Base-by-base conservation (phyloP, 495 filamentous ascomycete genomes). In the Cercophora newfieldiana region DNA sequence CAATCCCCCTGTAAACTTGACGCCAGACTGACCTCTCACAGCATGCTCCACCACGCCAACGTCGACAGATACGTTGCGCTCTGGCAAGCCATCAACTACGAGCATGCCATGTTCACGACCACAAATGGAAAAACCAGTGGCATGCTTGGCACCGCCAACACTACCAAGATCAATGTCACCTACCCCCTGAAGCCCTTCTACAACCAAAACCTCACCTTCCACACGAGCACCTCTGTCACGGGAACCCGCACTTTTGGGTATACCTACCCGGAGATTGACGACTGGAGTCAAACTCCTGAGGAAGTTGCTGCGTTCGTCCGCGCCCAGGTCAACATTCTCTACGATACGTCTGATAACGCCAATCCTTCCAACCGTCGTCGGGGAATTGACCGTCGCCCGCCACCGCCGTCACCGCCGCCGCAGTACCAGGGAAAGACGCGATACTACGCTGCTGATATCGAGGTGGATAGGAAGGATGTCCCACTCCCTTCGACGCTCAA, bases 151-250 rank as follows among this genome's bases (percentile, higher is more conserved):
- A 78, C 75, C 3, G 64, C 72, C 0, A 16, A 57, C 19, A 72
- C 72, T 18, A 67, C 67, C 8, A 60, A 64, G n/a, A 70, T 79
- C 29, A 76, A 77, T 5, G 75, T 77, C 7, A 69, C 73, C 50
- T 79, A 75, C 57, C 77, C 80, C 1, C 65, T 83, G n/a, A 77
- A 78, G 59, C 83, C 82, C 0, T 85, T 84, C 68, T 78, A 76
- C 60, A 66, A 73, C 33, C 67, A 69, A 51, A 67, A 73, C 12
- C 16, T 61, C 1, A 59, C 59, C 10, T 78, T 83, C 65, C 75
- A 77, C 66, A 83, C 79, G 7, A 78, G 79, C 19, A 66, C 74
- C n/a, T 72, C 71, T 5, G 75, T 78, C 12, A 62, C 72, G 0
- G 61, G 65, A 0, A 67, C 72, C 19, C 68, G 68, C 16, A 51